A percentile compares a stretch with the other conserved stretches of the same genome.
These are phyloP conservation scores for Skeletonema grethae DNA, from an alignment of 108 stramenopile genomes.

Conservation along the genomic window DNA sequence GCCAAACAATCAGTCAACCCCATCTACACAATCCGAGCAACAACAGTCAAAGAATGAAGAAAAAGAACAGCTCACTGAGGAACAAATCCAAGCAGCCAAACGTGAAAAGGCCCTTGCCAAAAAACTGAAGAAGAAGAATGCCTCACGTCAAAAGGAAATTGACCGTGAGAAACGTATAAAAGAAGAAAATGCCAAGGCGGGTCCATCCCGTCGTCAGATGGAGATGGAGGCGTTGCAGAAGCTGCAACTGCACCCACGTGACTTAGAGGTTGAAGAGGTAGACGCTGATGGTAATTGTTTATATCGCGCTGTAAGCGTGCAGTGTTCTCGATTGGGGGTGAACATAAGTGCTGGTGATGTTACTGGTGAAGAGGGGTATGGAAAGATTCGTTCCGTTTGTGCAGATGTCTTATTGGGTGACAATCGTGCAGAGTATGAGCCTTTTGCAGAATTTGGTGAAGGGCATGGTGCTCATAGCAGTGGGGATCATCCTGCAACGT, in stretches of 20 bases:
- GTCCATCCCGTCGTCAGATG: slow-evolving; percentile 61
- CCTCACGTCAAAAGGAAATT: slow-evolving; percentile 49
- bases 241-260: slow-evolving; percentile 48
- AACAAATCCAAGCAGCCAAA: slow-evolving; percentile 52
- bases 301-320: slow-evolving; percentile 91
- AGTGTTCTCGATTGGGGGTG: slow-evolving; percentile 51
- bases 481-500: slow-evolving; percentile 52
- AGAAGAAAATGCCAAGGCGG: slow-evolving; percentile 59
- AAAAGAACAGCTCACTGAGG: slow-evolving; percentile 13
- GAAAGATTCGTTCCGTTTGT: slow-evolving; percentile 59
- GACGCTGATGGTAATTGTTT: slow-evolving; percentile 95
- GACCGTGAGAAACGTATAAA: slow-evolving; percentile 47
- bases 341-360: slow-evolving; percentile 2
- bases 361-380: slow-evolving; percentile 9
- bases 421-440: slow-evolving; percentile 81
- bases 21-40: neutral
- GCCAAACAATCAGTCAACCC: slow-evolving; percentile 15
- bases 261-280: slow-evolving; percentile 78
- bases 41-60: slow-evolving; percentile 11
- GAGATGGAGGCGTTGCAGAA: slow-evolving; percentile 63
- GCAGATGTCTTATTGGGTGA: slow-evolving; percentile 58
- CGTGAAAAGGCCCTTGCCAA: slow-evolving; percentile 63
- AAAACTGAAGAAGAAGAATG: slow-evolving; percentile 64
- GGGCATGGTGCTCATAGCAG: slow-evolving; percentile 38
- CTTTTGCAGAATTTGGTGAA: slow-evolving; percentile 84